These are phyloP conservation scores for Conidiobolus coronatus DNA, from an alignment of 371 early-diverging fungal species.

Conservation along the genomic window DNA sequence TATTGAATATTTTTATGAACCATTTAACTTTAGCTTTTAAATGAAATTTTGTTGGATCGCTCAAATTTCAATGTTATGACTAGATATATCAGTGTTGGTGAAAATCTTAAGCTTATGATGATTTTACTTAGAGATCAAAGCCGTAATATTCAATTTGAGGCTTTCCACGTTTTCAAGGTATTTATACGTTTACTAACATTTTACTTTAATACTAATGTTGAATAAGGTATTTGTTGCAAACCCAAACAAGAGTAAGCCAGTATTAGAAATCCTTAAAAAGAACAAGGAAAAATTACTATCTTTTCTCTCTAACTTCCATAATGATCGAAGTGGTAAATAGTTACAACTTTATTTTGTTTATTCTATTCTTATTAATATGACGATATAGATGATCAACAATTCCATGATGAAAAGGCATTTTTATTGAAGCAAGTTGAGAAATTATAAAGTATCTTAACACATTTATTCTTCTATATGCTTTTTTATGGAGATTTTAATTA, in stretches of 20 bases:
- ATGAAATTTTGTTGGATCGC: slow-evolving; percentile 88
- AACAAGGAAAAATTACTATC: slow-evolving; percentile 76
- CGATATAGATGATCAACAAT: slow-evolving; percentile 79
- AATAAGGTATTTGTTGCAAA: slow-evolving; percentile 89
- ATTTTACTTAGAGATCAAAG: slow-evolving; percentile 78
- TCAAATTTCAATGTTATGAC: slow-evolving; percentile 90
- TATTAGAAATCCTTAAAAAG: slow-evolving; percentile 72
- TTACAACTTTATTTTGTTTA: not conserved
- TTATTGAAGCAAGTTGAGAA: slow-evolving; percentile 73
- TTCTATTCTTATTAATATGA: not conserved
- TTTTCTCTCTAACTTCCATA: slow-evolving; percentile 79
- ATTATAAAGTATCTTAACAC: too few relatives aligned
- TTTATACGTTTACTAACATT: not conserved
- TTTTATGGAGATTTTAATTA: too few relatives aligned
- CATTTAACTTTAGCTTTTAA: slow-evolving; percentile 48
- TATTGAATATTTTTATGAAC: not conserved
- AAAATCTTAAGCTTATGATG: slow-evolving; percentile 94
- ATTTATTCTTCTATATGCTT: too few relatives aligned
- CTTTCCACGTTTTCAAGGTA: slow-evolving; percentile 96
- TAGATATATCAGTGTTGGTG: slow-evolving; percentile 71
- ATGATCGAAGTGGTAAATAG: slow-evolving; percentile 67
- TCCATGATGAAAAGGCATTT: slow-evolving; percentile 93
- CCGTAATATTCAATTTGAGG: slow-evolving; percentile 95
- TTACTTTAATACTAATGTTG: not conserved
- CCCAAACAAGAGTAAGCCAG: slow-evolving; percentile 82